Evolutionary conservation across 1,139 yeast species (phyloP), one percentile per base, ranked within the genome.

Genomic region (Taphrina betulina): DNA sequence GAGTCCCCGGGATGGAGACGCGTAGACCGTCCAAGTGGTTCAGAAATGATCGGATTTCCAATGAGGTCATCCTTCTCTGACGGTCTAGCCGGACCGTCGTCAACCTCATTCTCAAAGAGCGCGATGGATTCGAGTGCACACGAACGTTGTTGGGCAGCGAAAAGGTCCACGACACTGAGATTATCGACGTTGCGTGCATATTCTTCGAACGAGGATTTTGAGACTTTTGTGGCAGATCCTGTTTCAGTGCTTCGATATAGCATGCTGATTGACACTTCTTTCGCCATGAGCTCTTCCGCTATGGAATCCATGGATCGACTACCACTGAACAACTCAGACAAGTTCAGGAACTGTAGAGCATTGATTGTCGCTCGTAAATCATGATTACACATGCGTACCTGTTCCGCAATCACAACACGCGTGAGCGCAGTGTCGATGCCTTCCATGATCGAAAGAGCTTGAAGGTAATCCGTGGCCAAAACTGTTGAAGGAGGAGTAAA

Each of bases 11-110:
- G 48, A 12, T 43, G 48, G 12, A 43, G 17, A 14, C 48, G 29
- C 28, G 48, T 43, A 22, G 20, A 31, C 26, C 48, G 48, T 16
- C 48, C 48, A 20, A 31, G 26, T n/a, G 48, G 48, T 5, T 43
- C 48, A 8, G 48, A 29, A 5, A 43, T 12, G 10, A 43, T 43
- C 48, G 5, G 20, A 7, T 10, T 36, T 3, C 48, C 48, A 17
- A 31, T 12, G 12, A 43, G 28, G 26, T 43, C 48, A 22, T 43
- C 48, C 17, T 33, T 43, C 8, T 43, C 7, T 3, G 29, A 5
- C 8, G 37, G 29, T 31, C 48, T 16, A 8, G 48, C 48, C 19
- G 16, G 38, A 3, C n/a, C 5, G 10, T 43, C 48, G 10, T 43
- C 48, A 2, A 20, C n/a, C 10, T 43, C 48, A 20, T 43, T 43